A percentile compares a stretch with the other conserved stretches of the same genome.
phyloP scores from a whole-genome alignment of 1,139 yeast genomes.

The Ashbya aceris region DNA sequence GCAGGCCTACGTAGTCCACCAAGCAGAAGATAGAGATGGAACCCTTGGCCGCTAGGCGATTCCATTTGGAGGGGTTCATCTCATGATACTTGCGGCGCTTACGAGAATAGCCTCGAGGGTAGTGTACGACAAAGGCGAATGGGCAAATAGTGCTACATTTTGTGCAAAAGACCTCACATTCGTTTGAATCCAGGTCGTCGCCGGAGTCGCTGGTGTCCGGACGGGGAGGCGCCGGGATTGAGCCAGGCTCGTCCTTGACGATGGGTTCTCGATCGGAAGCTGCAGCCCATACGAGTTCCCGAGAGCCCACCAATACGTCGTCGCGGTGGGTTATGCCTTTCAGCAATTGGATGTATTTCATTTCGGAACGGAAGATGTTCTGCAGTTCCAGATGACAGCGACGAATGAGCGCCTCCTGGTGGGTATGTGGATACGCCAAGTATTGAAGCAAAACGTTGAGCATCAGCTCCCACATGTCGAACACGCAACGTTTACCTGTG shows the following conservation, averaged over 20 bases:
- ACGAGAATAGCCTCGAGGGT: slow-evolving; percentile 5
- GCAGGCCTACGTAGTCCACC: slow-evolving; percentile 14
- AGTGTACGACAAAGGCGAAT: slow-evolving; percentile 23
- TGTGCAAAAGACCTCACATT: slow-evolving; percentile 24
- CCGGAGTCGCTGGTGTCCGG: neutral
- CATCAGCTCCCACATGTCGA: slow-evolving; percentile 32
- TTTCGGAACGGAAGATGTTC: slow-evolving; percentile 14
- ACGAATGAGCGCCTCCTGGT: slow-evolving; percentile 17
- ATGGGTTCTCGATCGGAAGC: neutral
- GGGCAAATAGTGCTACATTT: slow-evolving; percentile 32
- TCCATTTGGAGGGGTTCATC: slow-evolving; percentile 14
- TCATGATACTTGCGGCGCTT: slow-evolving; percentile 14
- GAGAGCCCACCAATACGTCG: slow-evolving; percentile 3
- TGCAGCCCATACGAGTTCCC: slow-evolving; percentile 2
- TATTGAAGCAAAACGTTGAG: slow-evolving; percentile 19
- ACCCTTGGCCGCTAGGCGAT: slow-evolving; percentile 9
- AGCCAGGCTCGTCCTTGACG: too few species aligned
- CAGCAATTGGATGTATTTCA: slow-evolving; percentile 12
- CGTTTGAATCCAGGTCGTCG: slow-evolving; percentile 13
- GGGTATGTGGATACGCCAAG: slow-evolving; percentile 5
- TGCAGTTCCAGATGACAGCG: slow-evolving; percentile 18
- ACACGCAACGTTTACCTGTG: slow-evolving; percentile 30
- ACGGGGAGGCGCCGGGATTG: too few species aligned
- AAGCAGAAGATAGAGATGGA: slow-evolving; percentile 16
- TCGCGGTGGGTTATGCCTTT: slow-evolving; percentile 4